Evolutionary conservation across 306 rosid species (phyloP).

Genomic region (Carpinus fangiana): DNA sequence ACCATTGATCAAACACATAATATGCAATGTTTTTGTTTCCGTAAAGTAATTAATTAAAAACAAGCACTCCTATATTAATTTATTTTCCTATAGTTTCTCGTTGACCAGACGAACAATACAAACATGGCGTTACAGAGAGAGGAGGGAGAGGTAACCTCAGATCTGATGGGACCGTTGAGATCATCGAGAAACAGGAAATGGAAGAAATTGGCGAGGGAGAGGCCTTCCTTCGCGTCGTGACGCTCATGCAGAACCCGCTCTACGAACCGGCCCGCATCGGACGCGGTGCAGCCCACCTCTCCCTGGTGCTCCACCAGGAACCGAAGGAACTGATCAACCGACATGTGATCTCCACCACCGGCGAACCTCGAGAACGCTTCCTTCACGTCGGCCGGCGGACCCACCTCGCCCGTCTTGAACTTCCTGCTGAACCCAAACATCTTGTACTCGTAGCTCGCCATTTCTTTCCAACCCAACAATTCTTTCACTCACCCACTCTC

Average conservation of each 20-base stretch:
- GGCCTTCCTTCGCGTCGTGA: slow-evolving; percentile 15
- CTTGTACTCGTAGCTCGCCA: slow-evolving; percentile 51
- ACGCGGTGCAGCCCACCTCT: slow-evolving; percentile 36
- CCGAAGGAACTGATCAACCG: slow-evolving; percentile 50
- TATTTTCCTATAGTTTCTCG: slow-evolving; percentile 5
- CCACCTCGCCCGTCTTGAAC: slow-evolving; percentile 57
- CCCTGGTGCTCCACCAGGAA: slow-evolving; percentile 59
- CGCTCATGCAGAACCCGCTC: slow-evolving; percentile 25
- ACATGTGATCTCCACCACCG: slow-evolving; percentile 35
- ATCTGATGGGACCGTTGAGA: slow-evolving; percentile 56
- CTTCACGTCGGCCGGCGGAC: slow-evolving; percentile 67
- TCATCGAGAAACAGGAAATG: slow-evolving; percentile 49
- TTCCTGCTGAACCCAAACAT: slow-evolving; percentile 65
- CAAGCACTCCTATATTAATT: background rate
- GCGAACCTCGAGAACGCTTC: slow-evolving; percentile 47
- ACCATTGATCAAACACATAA: background rate
- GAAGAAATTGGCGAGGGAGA: slow-evolving; percentile 64
- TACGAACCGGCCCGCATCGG: slow-evolving; percentile 42
- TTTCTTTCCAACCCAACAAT: background rate
- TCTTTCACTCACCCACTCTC: background rate
- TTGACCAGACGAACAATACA: background rate
- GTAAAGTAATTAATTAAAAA: background rate
- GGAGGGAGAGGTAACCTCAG: slow-evolving; percentile 42
- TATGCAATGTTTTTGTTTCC: background rate
- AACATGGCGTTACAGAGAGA: background rate